Percentiles rank a stretch among this genome's conserved stretches.
Conservation (phyloP, 768 basidiomycete genomes). For the Amanita molliuscula region DNA sequence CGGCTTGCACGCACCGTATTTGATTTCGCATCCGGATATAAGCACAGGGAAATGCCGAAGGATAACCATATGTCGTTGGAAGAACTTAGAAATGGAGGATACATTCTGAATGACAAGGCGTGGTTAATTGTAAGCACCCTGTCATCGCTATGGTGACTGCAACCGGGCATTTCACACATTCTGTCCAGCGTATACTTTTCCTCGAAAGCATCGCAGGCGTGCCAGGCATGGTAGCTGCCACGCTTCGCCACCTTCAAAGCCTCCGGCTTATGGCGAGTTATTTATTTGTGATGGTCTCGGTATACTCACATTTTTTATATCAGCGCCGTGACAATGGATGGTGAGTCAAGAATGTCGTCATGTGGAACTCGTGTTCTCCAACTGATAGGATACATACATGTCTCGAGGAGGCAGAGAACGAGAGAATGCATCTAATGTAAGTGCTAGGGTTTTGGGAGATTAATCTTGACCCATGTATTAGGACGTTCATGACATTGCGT, state of each 20-base stretch:
- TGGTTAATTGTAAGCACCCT: slow-evolving; percentile 58
- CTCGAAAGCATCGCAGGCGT: slow-evolving; percentile 91
- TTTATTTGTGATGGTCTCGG: neutral
- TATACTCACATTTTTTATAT: neutral
- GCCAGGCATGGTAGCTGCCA: slow-evolving; percentile 92
- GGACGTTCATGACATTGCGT: slow-evolving; percentile 92
- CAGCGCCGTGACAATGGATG: slow-evolving; percentile 45
- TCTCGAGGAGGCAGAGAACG: slow-evolving; percentile 92
- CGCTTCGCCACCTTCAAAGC: slow-evolving; percentile 79
- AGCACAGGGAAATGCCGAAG: slow-evolving; percentile 55
- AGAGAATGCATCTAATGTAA: slow-evolving; percentile 91
- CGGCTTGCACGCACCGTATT: slow-evolving; percentile 53
- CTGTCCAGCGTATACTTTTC: slow-evolving; percentile 37
- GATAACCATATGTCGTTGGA: slow-evolving; percentile 55
- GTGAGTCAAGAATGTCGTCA: slow-evolving; percentile 17
- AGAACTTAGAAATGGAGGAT: slow-evolving; percentile 66
- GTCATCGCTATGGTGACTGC: neutral
- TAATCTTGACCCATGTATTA: slow-evolving; percentile 15
- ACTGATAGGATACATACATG: slow-evolving; percentile 88
- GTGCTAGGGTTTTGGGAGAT: slow-evolving; percentile 9
- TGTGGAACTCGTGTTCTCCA: neutral
- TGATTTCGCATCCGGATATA: slow-evolving; percentile 82
- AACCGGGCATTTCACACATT: neutral
- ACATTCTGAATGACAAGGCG: slow-evolving; percentile 59
- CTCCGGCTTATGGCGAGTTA: slow-evolving; percentile 72